Percentiles rank a stretch among this genome's conserved stretches.
These are phyloP conservation scores for Eleusine indica DNA, from an alignment of 176 grass and related monocot species.

Conservation along the genomic window DNA sequence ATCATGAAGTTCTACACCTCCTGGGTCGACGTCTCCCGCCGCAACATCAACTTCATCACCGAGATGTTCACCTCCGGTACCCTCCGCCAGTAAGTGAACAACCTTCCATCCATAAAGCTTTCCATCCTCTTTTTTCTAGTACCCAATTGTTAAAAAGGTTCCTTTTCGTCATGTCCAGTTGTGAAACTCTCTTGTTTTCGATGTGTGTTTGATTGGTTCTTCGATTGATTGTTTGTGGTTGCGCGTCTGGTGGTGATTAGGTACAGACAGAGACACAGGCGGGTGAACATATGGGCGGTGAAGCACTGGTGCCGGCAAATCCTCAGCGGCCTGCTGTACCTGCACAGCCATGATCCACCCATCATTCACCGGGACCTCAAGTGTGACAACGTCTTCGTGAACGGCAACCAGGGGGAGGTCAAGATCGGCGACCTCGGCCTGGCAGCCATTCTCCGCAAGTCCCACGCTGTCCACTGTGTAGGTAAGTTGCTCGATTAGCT, in stretches of 20 bases:
- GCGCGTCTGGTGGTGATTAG: constrained; percentile 47
- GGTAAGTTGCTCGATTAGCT: constrained; percentile 45
- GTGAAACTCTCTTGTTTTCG: not conserved
- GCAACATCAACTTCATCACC: constrained; percentile 99
- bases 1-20: constrained; percentile 97
- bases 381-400: constrained; percentile 97
- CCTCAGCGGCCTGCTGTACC: constrained; percentile 75
- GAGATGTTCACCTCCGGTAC: constrained; percentile 99
- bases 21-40: constrained; percentile 79
- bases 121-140: constrained; percentile 21
- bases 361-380: constrained; percentile 99
- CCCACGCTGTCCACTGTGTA: constrained; percentile 84
- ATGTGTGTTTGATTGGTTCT: constrained; percentile 20
- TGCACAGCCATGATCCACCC: constrained; percentile 89
- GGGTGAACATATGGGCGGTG: constrained; percentile 81
- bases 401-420: constrained; percentile 91
- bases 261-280: constrained; percentile 77
- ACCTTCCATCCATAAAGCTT: not conserved
- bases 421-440: constrained; percentile 97
- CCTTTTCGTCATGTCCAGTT: not conserved
- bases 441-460: constrained; percentile 90
- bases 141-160: constrained; percentile 14
- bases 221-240: constrained; percentile 15
- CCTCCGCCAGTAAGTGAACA: constrained; percentile 75
- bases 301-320: constrained; percentile 99